A percentile compares a stretch with the other conserved stretches of the same genome.
These are phyloP conservation scores for Verticillium klebahnii DNA, from an alignment of 2,329 filamentous ascomycete genomes.

Conservation along the genomic window DNA sequence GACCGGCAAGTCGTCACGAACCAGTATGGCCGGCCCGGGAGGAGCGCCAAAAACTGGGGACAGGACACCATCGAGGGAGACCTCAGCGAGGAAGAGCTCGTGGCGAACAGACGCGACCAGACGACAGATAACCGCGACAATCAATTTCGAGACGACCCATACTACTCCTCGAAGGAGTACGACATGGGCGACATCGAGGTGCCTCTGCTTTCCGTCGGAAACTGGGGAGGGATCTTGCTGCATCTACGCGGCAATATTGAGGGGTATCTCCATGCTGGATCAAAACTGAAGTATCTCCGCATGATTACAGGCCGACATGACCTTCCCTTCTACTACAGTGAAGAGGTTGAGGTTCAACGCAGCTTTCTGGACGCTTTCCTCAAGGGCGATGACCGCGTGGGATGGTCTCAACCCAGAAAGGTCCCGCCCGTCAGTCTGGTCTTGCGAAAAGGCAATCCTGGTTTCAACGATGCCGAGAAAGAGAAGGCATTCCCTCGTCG, in stretches of 20 bases:
- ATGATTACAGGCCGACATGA: constrained; percentile 69
- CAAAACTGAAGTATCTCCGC: constrained; percentile 62
- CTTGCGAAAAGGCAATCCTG: constrained; percentile 61
- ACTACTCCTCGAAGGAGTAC: constrained; percentile 64
- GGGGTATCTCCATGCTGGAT: constrained; percentile 59
- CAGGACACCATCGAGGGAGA: constrained; percentile 55
- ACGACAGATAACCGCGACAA: constrained; percentile 41
- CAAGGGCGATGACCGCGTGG: constrained; percentile 58
- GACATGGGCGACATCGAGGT: constrained; percentile 61
- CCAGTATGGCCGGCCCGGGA: constrained; percentile 58
- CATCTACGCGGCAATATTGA: constrained; percentile 67
- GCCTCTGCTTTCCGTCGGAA: constrained; percentile 61
- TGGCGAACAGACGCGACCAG: constrained; percentile 42
- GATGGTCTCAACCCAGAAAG: constrained; percentile 56
- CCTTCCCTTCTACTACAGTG: constrained; percentile 66
- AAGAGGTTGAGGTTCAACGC: constrained; percentile 63
- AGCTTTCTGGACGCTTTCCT: constrained; percentile 69
- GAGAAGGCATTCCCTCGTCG: constrained; percentile 53
- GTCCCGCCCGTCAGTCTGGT: constrained; percentile 56
- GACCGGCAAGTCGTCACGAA: constrained; percentile 61
- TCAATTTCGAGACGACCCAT: constrained; percentile 56
- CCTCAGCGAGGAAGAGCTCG: constrained; percentile 46
- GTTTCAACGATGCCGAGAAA: constrained; percentile 58
- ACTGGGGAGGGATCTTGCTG: constrained; percentile 67
- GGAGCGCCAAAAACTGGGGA: constrained; percentile 46